Conservation (phyloP, 441 rosid genomes). For the Hura crepitans region DNA sequence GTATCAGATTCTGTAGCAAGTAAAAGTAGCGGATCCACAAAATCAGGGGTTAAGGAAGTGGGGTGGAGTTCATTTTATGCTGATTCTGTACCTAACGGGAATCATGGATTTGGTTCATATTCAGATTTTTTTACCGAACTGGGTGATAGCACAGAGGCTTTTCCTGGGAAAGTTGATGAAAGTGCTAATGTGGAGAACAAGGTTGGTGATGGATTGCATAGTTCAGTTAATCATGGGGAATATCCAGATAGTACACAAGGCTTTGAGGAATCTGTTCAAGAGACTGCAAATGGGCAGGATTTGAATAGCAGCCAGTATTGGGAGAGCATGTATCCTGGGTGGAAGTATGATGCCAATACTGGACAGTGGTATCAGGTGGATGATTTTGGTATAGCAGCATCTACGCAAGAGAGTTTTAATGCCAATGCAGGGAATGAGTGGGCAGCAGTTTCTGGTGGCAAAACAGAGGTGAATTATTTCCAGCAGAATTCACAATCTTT, state of each 20-base stretch:
- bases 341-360: conserved; percentile 69
- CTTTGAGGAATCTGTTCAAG: conserved; percentile 33
- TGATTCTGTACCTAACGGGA: conserved; percentile 45
- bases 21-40: conserved; percentile 34
- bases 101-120: conserved; percentile 50
- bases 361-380: conserved; percentile 88
- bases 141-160: conserved; percentile 38
- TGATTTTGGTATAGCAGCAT: conserved; percentile 29
- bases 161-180: conserved; percentile 31
- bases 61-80: conserved; percentile 86
- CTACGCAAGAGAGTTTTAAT: conserved; percentile 33
- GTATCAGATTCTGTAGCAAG: conserved; percentile 19
- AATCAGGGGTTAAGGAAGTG: conserved; percentile 61
- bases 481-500: conserved; percentile 54
- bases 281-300: conserved; percentile 45
- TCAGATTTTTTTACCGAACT: conserved; percentile 71
- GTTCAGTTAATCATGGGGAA: conserved; percentile 36
- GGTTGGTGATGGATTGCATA: conserved; percentile 26
- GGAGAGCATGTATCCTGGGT: conserved; percentile 93
- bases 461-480: conserved; percentile 50
- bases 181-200: conserved; percentile 24
- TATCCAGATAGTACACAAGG: conserved; percentile 38
- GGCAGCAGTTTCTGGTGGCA: conserved; percentile 39
- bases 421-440: conserved; percentile 37
- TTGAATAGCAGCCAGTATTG: conserved; percentile 54